These are phyloP conservation scores for Ploettnerulaceae sp. DNA, from an alignment of 2,329 filamentous ascomycete species.

Conservation along the genomic window DNA sequence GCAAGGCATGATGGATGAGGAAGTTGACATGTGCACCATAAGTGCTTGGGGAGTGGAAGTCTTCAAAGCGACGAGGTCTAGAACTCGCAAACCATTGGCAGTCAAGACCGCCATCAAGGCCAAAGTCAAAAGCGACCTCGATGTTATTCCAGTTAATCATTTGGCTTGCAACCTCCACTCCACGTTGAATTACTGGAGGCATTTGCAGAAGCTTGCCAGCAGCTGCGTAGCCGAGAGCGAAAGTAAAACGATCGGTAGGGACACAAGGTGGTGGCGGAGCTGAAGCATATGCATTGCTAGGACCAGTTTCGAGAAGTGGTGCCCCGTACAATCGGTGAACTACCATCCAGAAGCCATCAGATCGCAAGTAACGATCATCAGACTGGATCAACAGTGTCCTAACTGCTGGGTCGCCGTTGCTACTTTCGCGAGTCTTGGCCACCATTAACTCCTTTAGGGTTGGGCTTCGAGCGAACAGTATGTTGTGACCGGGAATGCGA, in stretches of 20 bases:
- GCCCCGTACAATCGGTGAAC: conserved; percentile 54
- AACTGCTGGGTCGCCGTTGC: conserved; percentile 27
- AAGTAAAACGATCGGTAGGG: conserved; percentile 43
- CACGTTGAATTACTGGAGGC: conserved; percentile 50
- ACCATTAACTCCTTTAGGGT: conserved; percentile 35
- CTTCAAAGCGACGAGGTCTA: conserved; percentile 11
- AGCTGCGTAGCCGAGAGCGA: conserved; percentile 60
- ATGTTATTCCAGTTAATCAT: conserved; percentile 59
- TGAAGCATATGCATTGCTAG: background rate
- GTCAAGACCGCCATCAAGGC: conserved; percentile 43
- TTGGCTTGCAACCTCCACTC: conserved; percentile 53
- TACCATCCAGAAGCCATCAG: conserved; percentile 52
- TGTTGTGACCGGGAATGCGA: conserved; percentile 48
- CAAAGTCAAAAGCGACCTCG: conserved; percentile 56
- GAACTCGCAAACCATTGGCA: conserved; percentile 33
- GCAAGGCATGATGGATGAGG: conserved; percentile 51
- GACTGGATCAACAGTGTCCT: conserved; percentile 44
- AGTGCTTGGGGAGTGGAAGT: conserved; percentile 37
- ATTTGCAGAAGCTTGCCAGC: conserved; percentile 56
- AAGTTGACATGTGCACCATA: conserved; percentile 52
- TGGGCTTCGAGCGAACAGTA: conserved; percentile 52
- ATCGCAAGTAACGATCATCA: conserved; percentile 48
- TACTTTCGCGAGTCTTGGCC: conserved; percentile 28
- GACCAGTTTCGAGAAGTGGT: conserved; percentile 40
- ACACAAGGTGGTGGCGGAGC: conserved; percentile 31